phyloP scores from a whole-genome alignment of 2,329 filamentous ascomycete genomes.

The Rhynchosporium graminicola region DNA sequence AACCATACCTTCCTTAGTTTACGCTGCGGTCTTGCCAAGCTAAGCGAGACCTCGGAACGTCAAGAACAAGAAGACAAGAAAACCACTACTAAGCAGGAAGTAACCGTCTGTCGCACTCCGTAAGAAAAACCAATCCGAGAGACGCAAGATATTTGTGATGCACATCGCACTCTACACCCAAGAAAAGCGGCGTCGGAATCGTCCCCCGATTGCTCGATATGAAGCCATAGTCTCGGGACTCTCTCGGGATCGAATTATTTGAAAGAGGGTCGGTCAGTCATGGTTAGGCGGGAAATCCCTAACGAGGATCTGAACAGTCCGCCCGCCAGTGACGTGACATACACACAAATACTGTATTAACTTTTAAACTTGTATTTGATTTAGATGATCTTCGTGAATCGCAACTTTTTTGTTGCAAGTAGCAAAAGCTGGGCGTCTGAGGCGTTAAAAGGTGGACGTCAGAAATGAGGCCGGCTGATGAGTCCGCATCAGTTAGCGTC shows the following conservation, averaged over 20 bases:
- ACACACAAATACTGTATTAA: neutral
- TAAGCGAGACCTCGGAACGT: slow-evolving; percentile 9
- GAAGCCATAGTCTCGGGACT: neutral
- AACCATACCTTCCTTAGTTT: neutral
- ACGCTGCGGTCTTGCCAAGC: neutral
- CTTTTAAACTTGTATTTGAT: neutral
- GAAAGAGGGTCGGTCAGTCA: slow-evolving; percentile 2
- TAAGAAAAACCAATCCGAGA: neutral
- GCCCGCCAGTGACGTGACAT: neutral
- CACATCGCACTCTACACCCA: slow-evolving; percentile 1
- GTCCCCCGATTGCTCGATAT: neutral
- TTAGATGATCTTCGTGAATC: neutral
- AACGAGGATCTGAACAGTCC: slow-evolving; percentile 5
- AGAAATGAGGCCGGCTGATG: too few relatives aligned
- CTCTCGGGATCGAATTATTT: neutral
- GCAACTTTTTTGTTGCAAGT: neutral
- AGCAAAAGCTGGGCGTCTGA: too few relatives aligned
- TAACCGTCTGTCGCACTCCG: neutral
- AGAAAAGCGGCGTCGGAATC: neutral
- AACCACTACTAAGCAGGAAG: neutral
- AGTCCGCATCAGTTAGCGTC: too few relatives aligned
- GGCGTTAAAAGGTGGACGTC: too few relatives aligned
- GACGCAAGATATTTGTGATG: neutral
- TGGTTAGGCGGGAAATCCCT: neutral
- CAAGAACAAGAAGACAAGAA: neutral